phyloP scores from a whole-genome alignment of 305 asterid genomes.

The Plantago rigida region DNA sequence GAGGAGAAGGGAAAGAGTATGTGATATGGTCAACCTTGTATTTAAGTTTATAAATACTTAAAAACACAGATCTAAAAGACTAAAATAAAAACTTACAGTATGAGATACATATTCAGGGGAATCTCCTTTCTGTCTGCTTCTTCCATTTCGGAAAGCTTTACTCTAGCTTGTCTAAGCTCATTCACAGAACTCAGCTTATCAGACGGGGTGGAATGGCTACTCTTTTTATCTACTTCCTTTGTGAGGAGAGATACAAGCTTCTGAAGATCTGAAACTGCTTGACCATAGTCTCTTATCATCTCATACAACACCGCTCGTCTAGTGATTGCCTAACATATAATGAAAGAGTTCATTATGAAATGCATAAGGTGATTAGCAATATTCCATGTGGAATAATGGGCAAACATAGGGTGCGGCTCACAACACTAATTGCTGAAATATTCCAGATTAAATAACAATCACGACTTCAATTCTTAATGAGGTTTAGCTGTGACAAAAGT shows the following conservation, averaged over 20 bases:
- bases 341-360: not conserved
- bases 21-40: too few species aligned
- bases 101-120: conserved; percentile 80
- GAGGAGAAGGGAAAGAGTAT: too few species aligned
- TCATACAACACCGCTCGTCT: conserved; percentile 75
- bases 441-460: too few species aligned
- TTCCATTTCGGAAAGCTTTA: conserved; percentile 65
- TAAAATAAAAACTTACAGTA: conserved; percentile 53
- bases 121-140: conserved; percentile 67
- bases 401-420: too few species aligned
- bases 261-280: conserved; percentile 74
- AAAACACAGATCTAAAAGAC: not conserved
- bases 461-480: too few species aligned
- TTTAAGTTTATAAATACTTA: not conserved
- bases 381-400: not conserved
- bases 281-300: conserved; percentile 88
- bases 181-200: conserved; percentile 45
- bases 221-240: conserved; percentile 53
- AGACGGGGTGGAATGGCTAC: conserved; percentile 37
- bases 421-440: too few species aligned
- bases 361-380: not conserved
- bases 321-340: conserved; percentile 63
- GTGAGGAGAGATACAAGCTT: conserved; percentile 57
- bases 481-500: too few species aligned
- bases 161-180: conserved; percentile 69